A percentile compares a stretch with the other conserved stretches of the same genome.
Evolutionary conservation across 805 yeast species (phyloP).

Genomic region (Kodamaea sagamina): DNA sequence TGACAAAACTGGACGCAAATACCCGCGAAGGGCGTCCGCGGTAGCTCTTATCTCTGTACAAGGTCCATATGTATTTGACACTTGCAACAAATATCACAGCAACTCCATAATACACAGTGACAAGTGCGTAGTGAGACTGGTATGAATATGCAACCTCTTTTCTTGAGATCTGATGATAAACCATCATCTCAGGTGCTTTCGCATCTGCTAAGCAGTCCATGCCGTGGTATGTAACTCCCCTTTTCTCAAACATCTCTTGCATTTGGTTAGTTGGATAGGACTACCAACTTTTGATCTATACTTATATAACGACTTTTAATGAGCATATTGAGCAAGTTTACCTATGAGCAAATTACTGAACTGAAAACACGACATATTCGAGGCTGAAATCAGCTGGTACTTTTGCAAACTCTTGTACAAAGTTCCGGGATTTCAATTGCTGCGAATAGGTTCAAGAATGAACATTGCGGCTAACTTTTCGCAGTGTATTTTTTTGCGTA

Average conservation of each 20-base stretch:
- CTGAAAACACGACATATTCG: too few relatives aligned
- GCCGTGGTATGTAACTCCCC: slow-evolving; percentile 30
- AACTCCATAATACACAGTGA: slow-evolving; percentile 41
- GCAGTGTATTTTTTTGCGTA: too few relatives aligned
- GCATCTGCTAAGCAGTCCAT: slow-evolving; percentile 41
- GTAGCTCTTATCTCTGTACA: slow-evolving; percentile 25
- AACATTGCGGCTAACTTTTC: too few relatives aligned
- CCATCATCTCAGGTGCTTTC: slow-evolving; percentile 25
- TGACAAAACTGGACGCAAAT: slow-evolving; percentile 22
- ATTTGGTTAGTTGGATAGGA: too few relatives aligned
- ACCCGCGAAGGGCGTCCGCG: slow-evolving; percentile 5
- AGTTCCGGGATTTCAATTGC: too few relatives aligned
- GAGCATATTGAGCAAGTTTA: too few relatives aligned
- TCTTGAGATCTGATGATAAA: slow-evolving; percentile 27
- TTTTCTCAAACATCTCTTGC: not conserved
- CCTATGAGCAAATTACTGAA: too few relatives aligned
- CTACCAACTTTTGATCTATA: too few relatives aligned
- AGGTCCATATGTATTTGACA: slow-evolving; percentile 34
- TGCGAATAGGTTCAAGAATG: too few relatives aligned
- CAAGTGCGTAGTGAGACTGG: slow-evolving; percentile 35
- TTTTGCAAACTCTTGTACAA: too few relatives aligned
- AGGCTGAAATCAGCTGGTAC: too few relatives aligned
- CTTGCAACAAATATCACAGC: slow-evolving; percentile 36
- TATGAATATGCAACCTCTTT: slow-evolving; percentile 28
- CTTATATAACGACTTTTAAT: too few relatives aligned